Base-by-base conservation (phyloP, 129 eudicot genomes). In the Lonicera japonica region DNA sequence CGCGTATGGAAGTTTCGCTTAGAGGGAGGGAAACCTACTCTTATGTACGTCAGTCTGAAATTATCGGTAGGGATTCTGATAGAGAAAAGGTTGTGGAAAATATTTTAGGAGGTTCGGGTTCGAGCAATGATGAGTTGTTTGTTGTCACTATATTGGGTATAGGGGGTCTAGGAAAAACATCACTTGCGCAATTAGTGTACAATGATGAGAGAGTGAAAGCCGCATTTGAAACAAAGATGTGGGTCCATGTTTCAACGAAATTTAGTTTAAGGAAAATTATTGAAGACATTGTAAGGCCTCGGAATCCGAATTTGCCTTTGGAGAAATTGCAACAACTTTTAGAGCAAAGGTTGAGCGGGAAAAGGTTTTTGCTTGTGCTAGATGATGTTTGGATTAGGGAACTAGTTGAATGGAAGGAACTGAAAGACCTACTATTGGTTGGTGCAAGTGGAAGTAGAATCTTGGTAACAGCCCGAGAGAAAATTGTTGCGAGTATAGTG, bases 31-130 rank as follows among this genome's bases (percentile, higher is more conserved):
- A 59, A 17, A 25, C 41, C 23, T 29, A 34, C 22, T 59, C 47
- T 0, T 59, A 3, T 34, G 8, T 48, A 56, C 17, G 29, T 4
- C 7, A 15, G 70, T 52, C 45, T 24, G 60, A 65, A 11, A 34
- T 61, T 18, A 21, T 48, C 23, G 69, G 69, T 8, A 50, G 69
- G 25, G 69, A 50, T 25, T 19, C 25, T 8, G 69, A 64, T n/a
- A 48, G n/a, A 17, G 55, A 64, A 29, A 45, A 0, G 1, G 25
- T 64, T 13, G 46, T 48, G 5, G 8, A 15, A 21, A 8, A 5
- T 0, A 25, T 64, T 17, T 11, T 51, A 50, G 55, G 9, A 2
- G 20, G 14, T 23, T 11, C 19, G 2, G 38, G 14, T 23, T 11
- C 47, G 1, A 3, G 25, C 8, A 13, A 7, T 50, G 22, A 3